Percentiles rank a stretch among this genome's conserved stretches.
phyloP scores from a whole-genome alignment of 1,284 basidiomycete genomes.

The Ganoderma resinaceum region DNA sequence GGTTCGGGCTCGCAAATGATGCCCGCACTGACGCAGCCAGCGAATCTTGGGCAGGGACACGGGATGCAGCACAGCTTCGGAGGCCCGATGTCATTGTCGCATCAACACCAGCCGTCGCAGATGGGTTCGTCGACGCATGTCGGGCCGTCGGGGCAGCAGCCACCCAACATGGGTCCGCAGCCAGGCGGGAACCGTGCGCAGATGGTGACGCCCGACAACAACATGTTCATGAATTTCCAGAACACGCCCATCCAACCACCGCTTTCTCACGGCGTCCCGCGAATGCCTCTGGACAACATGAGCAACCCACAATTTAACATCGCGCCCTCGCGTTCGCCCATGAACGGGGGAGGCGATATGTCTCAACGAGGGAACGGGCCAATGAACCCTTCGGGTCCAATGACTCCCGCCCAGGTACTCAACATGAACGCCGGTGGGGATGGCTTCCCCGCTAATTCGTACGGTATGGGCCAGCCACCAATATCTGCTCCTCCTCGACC shows the following conservation, averaged over 20 bases:
- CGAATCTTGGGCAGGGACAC: constrained; percentile 47
- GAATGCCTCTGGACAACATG: constrained; percentile 45
- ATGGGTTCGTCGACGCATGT: constrained; percentile 34
- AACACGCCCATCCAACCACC: constrained; percentile 49
- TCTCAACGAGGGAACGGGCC: constrained; percentile 37
- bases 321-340: constrained; percentile 50
- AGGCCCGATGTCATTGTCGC: constrained; percentile 49
- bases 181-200: constrained; percentile 15
- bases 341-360: constrained; percentile 50
- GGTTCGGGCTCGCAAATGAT: constrained; percentile 55
- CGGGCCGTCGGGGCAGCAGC: constrained; percentile 31
- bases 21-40: constrained; percentile 56
- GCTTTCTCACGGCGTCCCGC: constrained; percentile 41
- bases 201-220: constrained; percentile 52
- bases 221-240: constrained; percentile 53
- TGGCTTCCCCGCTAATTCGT: constrained; percentile 40
- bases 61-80: constrained; percentile 47
- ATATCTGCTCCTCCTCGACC: constrained; percentile 50
- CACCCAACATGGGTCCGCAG: constrained; percentile 24
- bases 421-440: constrained; percentile 51
- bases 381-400: constrained; percentile 44
- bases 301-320: constrained; percentile 48
- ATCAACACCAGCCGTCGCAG: constrained; percentile 34
- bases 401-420: constrained; percentile 67
- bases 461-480: constrained; percentile 43